Evolutionary conservation across 2,329 filamentous ascomycete species (phyloP).

Genomic region (Pyricularia pennisetigena): DNA sequence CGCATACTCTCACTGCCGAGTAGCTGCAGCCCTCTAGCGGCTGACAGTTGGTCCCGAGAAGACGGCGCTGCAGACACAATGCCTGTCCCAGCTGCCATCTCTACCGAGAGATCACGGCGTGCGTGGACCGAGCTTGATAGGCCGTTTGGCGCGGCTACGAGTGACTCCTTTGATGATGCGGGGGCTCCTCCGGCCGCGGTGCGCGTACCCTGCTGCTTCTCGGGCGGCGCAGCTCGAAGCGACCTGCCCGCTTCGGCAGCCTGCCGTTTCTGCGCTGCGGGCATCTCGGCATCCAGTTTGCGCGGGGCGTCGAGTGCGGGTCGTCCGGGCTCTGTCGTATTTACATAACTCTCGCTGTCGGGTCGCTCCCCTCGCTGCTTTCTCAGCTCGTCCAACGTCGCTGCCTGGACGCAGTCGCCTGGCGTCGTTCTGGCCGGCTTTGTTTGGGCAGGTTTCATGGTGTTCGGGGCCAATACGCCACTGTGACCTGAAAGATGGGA

Average conservation of each 20-base stretch:
- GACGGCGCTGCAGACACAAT: not conserved
- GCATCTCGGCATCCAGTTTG: not conserved
- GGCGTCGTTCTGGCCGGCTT: not conserved
- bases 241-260: too few species aligned
- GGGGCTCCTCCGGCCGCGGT: not conserved
- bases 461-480: not conserved
- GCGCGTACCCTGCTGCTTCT: not conserved
- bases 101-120: not conserved
- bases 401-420: not conserved
- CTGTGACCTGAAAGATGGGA: not conserved
- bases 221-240: not conserved
- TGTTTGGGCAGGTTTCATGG: not conserved
- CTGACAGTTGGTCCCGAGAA: not conserved
- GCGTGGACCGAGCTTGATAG: not conserved
- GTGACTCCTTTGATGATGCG: not conserved
- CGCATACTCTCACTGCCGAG: conserved; percentile 20
- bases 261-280: not conserved
- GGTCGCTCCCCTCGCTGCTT: not conserved
- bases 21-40: not conserved
- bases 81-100: not conserved
- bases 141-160: not conserved
- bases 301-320: not conserved
- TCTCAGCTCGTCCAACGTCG: not conserved
- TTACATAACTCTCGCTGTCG: not conserved
- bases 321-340: not conserved